Percentiles rank a stretch among this genome's conserved stretches.
Evolutionary conservation across 2,329 filamentous ascomycete genomes (phyloP).

Genomic region (Chrysoporthe cubensis): DNA sequence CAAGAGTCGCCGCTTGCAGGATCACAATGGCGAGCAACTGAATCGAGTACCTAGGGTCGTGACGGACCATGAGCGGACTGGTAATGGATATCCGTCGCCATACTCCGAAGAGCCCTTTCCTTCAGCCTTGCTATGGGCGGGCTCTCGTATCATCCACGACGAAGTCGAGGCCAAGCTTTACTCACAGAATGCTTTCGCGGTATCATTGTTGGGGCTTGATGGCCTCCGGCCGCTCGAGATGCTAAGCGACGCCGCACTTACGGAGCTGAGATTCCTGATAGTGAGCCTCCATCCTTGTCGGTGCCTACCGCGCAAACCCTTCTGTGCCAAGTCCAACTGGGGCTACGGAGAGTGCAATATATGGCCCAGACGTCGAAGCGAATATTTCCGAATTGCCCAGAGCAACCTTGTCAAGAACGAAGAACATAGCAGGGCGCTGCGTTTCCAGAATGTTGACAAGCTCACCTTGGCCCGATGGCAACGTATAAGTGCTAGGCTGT

Average conservation of each 20-base stretch:
- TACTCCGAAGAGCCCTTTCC: neutral
- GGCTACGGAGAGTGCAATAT: neutral
- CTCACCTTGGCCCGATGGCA: neutral
- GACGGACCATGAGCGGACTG: neutral
- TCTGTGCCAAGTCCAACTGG: slow-evolving; percentile 2
- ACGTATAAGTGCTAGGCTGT: neutral
- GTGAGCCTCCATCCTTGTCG: slow-evolving; percentile 2
- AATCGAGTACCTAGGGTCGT: neutral
- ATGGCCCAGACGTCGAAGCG: slow-evolving; percentile 1
- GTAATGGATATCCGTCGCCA: neutral
- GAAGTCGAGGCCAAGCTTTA: slow-evolving; percentile 1
- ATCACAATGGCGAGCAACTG: slow-evolving; percentile 3
- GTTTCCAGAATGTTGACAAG: neutral
- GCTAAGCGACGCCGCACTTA: slow-evolving; percentile 2
- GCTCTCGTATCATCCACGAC: slow-evolving; percentile 8
- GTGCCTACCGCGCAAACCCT: neutral
- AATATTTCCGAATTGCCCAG: neutral
- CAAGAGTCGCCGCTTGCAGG: slow-evolving; percentile 6
- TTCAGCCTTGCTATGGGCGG: slow-evolving; percentile 1
- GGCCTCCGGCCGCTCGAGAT: slow-evolving; percentile 8
- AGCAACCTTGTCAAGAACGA: neutral
- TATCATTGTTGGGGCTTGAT: neutral
- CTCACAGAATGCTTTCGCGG: slow-evolving; percentile 9
- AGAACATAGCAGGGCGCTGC: neutral
- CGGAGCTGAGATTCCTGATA: neutral